Base-by-base conservation (phyloP, 2,329 filamentous ascomycete species). In the Metarhizium brunneum region DNA sequence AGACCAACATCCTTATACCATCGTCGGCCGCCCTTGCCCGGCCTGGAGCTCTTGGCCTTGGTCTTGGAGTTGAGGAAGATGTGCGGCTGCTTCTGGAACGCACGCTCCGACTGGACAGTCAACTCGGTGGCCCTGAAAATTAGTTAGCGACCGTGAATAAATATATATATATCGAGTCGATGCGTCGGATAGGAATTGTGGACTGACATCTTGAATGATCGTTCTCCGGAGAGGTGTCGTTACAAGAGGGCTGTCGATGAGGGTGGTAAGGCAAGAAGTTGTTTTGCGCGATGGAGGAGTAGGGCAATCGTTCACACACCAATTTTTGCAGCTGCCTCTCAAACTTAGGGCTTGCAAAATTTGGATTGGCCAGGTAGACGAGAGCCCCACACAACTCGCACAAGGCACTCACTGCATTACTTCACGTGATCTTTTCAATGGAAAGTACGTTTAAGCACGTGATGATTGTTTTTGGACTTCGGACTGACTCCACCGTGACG, bases 31-130 rank as follows among this genome's bases (percentile, higher is more conserved):
- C 85, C 88, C 86, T 95, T 95, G 77, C 91, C 91, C 70, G 87
- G 87, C 76, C 86, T 87, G 77, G 81, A 81, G 76, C 88, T 90
- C 79, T 88, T 87, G 74, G 85, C 79, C 84, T 91, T 90, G 77
- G 82, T 81, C 88, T 99, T 99, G 75, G 87, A 83, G 87, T 97
- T 96, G 73, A 89, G 86, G 90, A 97, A 99, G 85, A 99, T 96
- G 81, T 99, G 94, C 78, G 94, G 94, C 86, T 99, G 92, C 88
- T 99, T 99, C 82, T 97, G 94, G 90, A 89, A 99, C 85, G 94
- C 94, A 83, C 94, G 92, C 88, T 99, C 94, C 77, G 90, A 95
- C 87, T 99, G 94, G 80, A 99, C 94, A 78, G 91, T 95, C 82
- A 96, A 85, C 84, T 96, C 91, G 85, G 91, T 96, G 76, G 91